These are phyloP conservation scores for Panaeolus papilionaceus DNA, from an alignment of 768 basidiomycete genomes.

Conservation along the genomic window DNA sequence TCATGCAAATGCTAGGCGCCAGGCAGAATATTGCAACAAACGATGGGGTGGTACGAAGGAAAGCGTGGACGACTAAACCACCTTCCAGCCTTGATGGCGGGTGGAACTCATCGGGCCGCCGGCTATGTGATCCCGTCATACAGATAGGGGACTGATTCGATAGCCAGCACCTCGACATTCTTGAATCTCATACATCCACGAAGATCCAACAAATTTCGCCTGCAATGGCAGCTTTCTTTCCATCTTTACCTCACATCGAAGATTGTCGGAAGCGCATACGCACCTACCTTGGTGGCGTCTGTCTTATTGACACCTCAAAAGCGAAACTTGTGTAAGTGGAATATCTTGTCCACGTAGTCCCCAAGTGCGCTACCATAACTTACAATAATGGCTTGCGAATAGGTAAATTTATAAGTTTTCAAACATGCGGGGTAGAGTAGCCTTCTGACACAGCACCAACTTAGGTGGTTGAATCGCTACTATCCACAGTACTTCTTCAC, in stretches of 20 bases:
- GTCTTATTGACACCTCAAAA: slow-evolving; percentile 59
- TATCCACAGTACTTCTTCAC: slow-evolving; percentile 66
- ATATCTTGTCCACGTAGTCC: background rate
- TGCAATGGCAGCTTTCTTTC: slow-evolving; percentile 37
- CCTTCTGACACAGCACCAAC: background rate
- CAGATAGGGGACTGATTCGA: background rate
- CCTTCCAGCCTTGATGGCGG: background rate
- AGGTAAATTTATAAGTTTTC: slow-evolving; percentile 36
- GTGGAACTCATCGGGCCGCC: background rate
- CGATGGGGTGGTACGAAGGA: background rate
- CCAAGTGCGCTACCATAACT: too few species aligned
- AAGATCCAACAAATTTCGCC: background rate
- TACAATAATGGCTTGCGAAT: background rate
- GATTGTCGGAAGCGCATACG: slow-evolving; percentile 56
- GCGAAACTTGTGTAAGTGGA: slow-evolving; percentile 64
- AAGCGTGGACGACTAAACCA: background rate
- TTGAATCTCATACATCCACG: background rate
- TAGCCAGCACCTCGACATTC: background rate
- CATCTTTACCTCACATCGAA: slow-evolving; percentile 53
- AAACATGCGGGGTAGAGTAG: background rate
- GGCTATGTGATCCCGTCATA: background rate
- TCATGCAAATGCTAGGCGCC: slow-evolving; percentile 16
- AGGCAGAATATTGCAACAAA: background rate
- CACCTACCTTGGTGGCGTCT: slow-evolving; percentile 56
- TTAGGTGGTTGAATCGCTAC: slow-evolving; percentile 57